Evolutionary conservation across 768 basidiomycete genomes (phyloP), one percentile per base, ranked within the genome.

Genomic region (Mrakia hoshinonis): DNA sequence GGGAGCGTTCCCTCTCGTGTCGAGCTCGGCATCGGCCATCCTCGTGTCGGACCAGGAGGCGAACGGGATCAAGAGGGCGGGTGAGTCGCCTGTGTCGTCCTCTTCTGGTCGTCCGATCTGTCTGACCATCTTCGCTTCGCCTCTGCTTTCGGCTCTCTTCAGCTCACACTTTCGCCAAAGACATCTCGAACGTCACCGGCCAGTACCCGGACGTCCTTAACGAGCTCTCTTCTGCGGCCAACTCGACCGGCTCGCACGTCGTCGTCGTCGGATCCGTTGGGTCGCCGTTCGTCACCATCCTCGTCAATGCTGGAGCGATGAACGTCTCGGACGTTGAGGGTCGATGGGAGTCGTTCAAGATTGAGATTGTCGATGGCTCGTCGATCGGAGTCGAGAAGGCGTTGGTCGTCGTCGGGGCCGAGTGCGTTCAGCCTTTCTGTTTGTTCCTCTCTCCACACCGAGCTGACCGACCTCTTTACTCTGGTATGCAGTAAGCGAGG

Each of bases 261-360:
- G 85, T 90, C 74, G 85, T 90, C 68, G 81, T 89, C 24, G 88
- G 88, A 5, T 87, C 86, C 2, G 81, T 87, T 12, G 85, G 84
- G 47, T 82, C 86, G 74, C 85, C 85, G 0, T 81, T 83, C 39
- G 77, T 87, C 64, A 84, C 86, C 65, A 78, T 83, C 70, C 79
- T 87, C 15, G 82, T 87, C 46, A 85, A 85, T 61, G 76, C 80
- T 43, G 83, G 86, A 5, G 80, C 81, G 22, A 78, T 87, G 70
- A 84, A 87, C 74, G 84, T 86, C 4, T 85, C 85, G 7, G 80
- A 80, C 0, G 82, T 89, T 55, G 76, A 84, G 69, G 87, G 87
- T 1, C 81, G 85, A 73, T 89, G 89, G 89, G 89, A 89, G 76
- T 77, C 84, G 0, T 89, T 84, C 78, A 76, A 85, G 73, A 80